Base-by-base conservation (phyloP, 768 basidiomycete genomes). In the Russula olivacea region DNA sequence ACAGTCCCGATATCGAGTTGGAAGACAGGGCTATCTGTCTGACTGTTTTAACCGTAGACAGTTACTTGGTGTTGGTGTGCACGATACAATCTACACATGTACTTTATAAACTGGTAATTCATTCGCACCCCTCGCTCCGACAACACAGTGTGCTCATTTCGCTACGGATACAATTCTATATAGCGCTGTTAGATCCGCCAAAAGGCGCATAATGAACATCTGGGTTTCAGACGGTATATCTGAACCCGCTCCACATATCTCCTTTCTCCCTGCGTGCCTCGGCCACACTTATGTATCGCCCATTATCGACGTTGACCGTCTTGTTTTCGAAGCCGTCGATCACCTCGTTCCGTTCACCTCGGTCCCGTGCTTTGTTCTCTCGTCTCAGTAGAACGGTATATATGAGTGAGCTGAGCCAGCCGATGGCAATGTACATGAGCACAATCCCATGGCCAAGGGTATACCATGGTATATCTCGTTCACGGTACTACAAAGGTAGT, bases 1-100 rank as follows among this genome's bases (percentile, higher is more conserved):
- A 98, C 93, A 0, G 95, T 98, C 3, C 97, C 97, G 0, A 89
- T 86, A 61, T 95, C 85, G 34, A 98, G 50, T 68, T 78, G 61
- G 71, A 73, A 28, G 71, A 79, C 34, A 67, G 64, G 43, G 38
- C 55, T 28, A 52, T 65, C 25, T 67, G 67, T 41, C 30, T 17
- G 67, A 48, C 28, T 17, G 38, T 32, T 38, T 40, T 19, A 36
- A 32, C 55, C 34, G 47, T 56, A 54, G 36, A 67, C 32, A 40
- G 41, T 38, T 54, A 54, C 11, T 7, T 49, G 48, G n/a, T 28
- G 32, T 2, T 49, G 48, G 23, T 36, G 40, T 41, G 48, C 50
- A 48, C 50, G 32, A 34, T 50, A 34, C n/a, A 54, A 47, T 52
- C 34, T 11, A 58, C 30, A 34, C 17, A 15, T 55, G 53, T 59